phyloP scores from a whole-genome alignment of 1,139 yeast species.

The Zygosaccharomyces pseudobailii region DNA sequence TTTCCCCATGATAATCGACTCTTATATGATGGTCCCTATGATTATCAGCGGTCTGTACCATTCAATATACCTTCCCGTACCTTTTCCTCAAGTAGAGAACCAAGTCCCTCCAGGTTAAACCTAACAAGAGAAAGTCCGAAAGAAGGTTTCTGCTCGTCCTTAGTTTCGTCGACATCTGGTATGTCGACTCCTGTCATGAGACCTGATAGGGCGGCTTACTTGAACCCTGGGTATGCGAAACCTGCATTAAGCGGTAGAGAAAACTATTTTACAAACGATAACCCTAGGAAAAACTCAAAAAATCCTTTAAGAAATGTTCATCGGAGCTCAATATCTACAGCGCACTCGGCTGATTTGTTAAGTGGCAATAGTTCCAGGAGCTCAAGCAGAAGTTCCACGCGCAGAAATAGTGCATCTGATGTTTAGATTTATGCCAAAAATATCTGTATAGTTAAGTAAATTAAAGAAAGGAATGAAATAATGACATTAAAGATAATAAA shows the following conservation, averaged over 20 bases:
- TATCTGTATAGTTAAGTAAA: neutral
- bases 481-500: neutral
- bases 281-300: slow-evolving; percentile 6
- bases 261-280: neutral
- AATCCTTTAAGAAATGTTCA: slow-evolving; percentile 9
- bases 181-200: slow-evolving; percentile 8
- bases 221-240: slow-evolving; percentile 2
- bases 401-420: neutral
- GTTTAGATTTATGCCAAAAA: neutral
- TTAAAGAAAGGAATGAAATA: neutral
- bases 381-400: slow-evolving; percentile 4
- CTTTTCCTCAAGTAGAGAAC: slow-evolving; percentile 3
- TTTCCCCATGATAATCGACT: slow-evolving; percentile 4
- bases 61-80: slow-evolving; percentile 1
- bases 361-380: slow-evolving; percentile 3
- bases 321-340: neutral
- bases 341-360: neutral
- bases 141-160: slow-evolving; percentile 9
- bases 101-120: slow-evolving; percentile 1
- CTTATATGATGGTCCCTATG: slow-evolving; percentile 2
- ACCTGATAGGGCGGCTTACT: slow-evolving; percentile 4
- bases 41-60: neutral
- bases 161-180: slow-evolving; percentile 7
- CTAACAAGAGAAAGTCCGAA: slow-evolving; percentile 6
- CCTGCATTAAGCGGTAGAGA: slow-evolving; percentile 2